phyloP scores from a whole-genome alignment of 2,329 filamentous ascomycete genomes.

The Talaromyces pinophilus region DNA sequence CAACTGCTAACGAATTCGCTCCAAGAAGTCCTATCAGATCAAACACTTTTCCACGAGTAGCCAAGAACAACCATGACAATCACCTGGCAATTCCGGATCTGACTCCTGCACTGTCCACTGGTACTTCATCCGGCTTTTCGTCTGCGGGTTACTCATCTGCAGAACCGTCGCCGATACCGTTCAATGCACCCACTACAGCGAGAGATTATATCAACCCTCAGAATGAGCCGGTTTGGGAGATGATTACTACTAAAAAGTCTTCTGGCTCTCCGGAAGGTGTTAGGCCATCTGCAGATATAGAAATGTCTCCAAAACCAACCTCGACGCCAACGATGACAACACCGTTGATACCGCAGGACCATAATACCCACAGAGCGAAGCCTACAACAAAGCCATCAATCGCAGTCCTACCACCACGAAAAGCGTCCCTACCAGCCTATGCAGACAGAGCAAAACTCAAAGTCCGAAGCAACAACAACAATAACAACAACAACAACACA shows the following conservation, averaged over 20 bases:
- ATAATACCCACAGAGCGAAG: not conserved
- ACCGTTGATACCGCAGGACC: constrained; percentile 9
- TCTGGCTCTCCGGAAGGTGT: not conserved
- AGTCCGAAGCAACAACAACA: not conserved
- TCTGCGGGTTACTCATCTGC: constrained; percentile 9
- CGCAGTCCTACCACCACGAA: not conserved
- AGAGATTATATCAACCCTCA: constrained; percentile 26
- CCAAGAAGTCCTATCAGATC: constrained; percentile 26
- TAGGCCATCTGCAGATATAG: not conserved
- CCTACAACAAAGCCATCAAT: constrained; percentile 11
- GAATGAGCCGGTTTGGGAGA: constrained; percentile 31
- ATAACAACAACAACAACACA: not conserved
- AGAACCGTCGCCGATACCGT: constrained; percentile 10
- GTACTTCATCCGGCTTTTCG: constrained; percentile 5
- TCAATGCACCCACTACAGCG: constrained; percentile 20
- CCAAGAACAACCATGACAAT: not conserved
- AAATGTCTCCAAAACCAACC: constrained; percentile 12
- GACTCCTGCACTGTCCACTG: constrained; percentile 18
- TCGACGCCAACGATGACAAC: constrained; percentile 10
- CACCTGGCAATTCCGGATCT: constrained; percentile 16
- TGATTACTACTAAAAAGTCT: constrained; percentile 25
- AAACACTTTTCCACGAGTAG: constrained; percentile 25
- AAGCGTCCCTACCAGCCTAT: not conserved
- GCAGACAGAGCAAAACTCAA: not conserved
- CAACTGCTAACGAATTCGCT: not conserved